Evolutionary conservation across 1,284 basidiomycete genomes (phyloP), one percentile per base, ranked within the genome.

Genomic region (Lignosus rhinocerotis): DNA sequence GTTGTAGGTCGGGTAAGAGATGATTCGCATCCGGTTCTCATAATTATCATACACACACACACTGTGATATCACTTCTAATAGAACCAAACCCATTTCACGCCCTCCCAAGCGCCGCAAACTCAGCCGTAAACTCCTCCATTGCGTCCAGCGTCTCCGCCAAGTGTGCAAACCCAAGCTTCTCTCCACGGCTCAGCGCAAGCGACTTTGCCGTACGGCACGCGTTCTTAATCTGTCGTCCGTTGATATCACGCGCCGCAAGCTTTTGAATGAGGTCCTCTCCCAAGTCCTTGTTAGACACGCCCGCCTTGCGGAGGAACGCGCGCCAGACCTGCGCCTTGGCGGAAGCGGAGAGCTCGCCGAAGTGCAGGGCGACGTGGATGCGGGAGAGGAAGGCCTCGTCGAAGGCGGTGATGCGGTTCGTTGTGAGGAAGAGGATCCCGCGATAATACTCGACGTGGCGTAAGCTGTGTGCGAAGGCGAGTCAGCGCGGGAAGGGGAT

Each of bases 371-470:
- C 83, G 58, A 87, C 81, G 67, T 86, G 83, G 63, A 86, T 85
- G 56, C 84, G 83, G n/a, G 84, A 86, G 51, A 85, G 77, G 79
- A 87, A 87, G 11, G 85, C 86, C 63, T 84, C 81, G 67, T 87
- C 86, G 69, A 87, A 87, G 2, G 80, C 76, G 59, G 80, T 79
- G 49, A 87, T 80, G 39, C 85, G 79, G 67, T 87, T 87, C 19
- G 85, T 87, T 21, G 86, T 87, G 46, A 88, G 75, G 77, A 88
- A 86, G 51, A 88, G 78, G 66, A 86, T 83, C 4, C 84, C 84
- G 42, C 80, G 80, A 70, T 86, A 84, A 69, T 86, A 87, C 67
- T 87, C 85, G 53, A 86, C 77, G 63, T 82, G 80, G 25, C 83
- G 81, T 42, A 85, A 73, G 75, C 63, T 55, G 57, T 9, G 39